Base-by-base conservation (phyloP, 345 rosid genomes). In the Gossypium stocksii region DNA sequence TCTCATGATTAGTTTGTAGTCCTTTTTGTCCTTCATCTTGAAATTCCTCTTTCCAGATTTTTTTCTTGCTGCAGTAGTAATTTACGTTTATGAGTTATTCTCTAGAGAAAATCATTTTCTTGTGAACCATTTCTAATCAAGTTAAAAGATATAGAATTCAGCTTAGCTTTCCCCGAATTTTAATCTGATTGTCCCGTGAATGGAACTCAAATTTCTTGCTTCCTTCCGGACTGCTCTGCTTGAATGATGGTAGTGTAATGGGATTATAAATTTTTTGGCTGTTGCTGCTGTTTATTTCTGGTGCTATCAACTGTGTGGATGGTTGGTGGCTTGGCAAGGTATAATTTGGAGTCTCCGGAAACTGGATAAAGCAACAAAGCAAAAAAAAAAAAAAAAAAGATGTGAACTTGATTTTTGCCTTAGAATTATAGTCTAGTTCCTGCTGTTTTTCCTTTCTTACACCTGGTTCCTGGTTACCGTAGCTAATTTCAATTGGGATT, bases 241-340 rank as follows among this genome's bases (percentile, higher is more conserved):
- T 49, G 54, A 23, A 48, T 48, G 38, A 23, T 68, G 58, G 43
- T 49, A 68, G 22, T 68, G 49, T 68, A 48, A 46, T 25, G 38
- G 9, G 20, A 48, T 49, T 68, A 68, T 45, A 22, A 44, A 2
- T 45, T 65, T 0, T 13, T 65, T 48, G 16, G 41, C 19, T 48
- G 56, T 68, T 68, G 72, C 20, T 48, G 72, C 72, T 68, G 57
- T 16, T 68, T 48, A 48, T 48, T 68, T 15, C 48, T 68, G 19
- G 56, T 66, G 71, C 72, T 68, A 49, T 48, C 57, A 16, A 23
- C 53, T 66, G 16, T 12, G 17, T 19, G 27, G 54, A 45, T 45
- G 53, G 53, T 66, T 41, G 20, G 16, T 67, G 56, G 71, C 43
- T 48, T 3, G 16, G 56, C 57, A 12, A 23, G 56, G 20, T 67